phyloP scores from a whole-genome alignment of 2,329 filamentous ascomycete species.

The Aureobasidium sp. region DNA sequence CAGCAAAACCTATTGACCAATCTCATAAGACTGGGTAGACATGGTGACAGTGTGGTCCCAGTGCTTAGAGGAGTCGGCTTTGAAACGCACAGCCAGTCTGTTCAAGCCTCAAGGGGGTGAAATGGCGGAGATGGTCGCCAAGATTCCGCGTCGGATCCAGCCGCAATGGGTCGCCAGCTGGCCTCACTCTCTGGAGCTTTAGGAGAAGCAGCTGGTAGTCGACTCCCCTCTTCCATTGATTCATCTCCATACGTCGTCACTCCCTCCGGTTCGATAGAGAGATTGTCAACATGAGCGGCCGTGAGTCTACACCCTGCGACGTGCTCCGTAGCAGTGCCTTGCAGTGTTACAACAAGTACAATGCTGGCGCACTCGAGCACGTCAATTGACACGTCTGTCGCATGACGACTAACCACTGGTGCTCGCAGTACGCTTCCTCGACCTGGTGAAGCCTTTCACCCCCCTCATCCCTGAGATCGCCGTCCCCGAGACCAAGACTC shows the following conservation, averaged over 20 bases:
- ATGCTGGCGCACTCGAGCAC: not conserved
- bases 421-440: constrained; percentile 85
- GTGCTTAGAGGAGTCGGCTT: not conserved
- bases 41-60: not conserved
- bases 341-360: not conserved
- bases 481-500: constrained; percentile 95
- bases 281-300: constrained; percentile 48
- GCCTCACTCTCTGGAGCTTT: constrained; percentile 17
- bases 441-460: constrained; percentile 99
- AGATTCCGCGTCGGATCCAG: constrained; percentile 11
- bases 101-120: not conserved
- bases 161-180: constrained; percentile 6
- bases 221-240: constrained; percentile 16
- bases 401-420: constrained; percentile 22
- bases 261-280: constrained; percentile 16
- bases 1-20: not conserved
- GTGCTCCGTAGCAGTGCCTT: not conserved
- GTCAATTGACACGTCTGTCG: constrained; percentile 10
- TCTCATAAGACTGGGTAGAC: not conserved
- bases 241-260: constrained; percentile 10
- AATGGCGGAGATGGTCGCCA: constrained; percentile 12
- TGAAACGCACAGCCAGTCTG: not conserved
- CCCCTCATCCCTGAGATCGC: constrained; percentile 99
- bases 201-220: constrained; percentile 6
- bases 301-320: constrained; percentile 38